Percentiles rank a stretch among this genome's conserved stretches.
Evolutionary conservation across 2,329 filamentous ascomycete species (phyloP).

Genomic region (Sphaceloma murrayae): DNA sequence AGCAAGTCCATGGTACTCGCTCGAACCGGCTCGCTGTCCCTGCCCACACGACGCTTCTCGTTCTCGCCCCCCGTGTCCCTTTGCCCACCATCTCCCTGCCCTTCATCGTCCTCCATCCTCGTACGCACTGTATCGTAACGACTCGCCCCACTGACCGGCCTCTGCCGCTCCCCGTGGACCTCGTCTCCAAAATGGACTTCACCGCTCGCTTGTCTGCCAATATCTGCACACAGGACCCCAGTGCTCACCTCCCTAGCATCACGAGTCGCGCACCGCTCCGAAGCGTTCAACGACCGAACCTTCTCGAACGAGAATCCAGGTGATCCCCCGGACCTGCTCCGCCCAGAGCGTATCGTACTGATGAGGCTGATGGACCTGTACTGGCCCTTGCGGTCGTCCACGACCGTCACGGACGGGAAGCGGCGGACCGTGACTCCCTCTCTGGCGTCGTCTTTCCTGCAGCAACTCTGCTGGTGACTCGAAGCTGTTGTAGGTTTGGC

Average conservation of each 20-base stretch:
- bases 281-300: no score
- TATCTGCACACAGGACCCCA: no score
- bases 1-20: constrained; percentile 19
- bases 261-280: background rate
- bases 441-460: background rate
- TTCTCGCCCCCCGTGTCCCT: background rate
- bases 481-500: no score
- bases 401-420: constrained; percentile 27
- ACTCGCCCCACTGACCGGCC: background rate
- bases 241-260: no score
- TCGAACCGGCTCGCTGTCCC: constrained; percentile 12
- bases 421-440: constrained; percentile 18
- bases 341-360: constrained; percentile 20
- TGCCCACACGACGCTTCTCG: background rate
- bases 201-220: no score
- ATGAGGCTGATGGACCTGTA: constrained; percentile 25
- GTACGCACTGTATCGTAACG: no score
- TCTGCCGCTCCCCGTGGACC: no score
- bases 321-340: constrained; percentile 12
- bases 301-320: no score
- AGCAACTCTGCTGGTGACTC: background rate
- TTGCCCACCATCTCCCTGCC: background rate
- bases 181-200: no score
- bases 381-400: constrained; percentile 28
- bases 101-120: background rate